These are phyloP conservation scores for Talaromyces sp. DNA, from an alignment of 2,329 filamentous ascomycete species.

Conservation along the genomic window DNA sequence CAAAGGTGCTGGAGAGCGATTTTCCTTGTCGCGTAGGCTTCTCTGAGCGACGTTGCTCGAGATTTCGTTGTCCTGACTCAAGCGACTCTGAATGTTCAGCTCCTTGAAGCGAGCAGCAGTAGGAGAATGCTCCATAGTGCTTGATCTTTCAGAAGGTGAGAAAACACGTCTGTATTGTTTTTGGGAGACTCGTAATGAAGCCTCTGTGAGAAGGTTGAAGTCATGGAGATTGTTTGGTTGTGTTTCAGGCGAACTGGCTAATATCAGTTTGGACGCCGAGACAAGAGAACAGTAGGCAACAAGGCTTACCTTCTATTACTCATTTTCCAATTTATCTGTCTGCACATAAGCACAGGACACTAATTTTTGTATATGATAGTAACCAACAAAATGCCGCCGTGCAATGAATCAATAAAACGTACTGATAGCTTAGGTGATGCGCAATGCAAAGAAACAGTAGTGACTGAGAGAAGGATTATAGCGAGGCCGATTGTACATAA, in stretches of 20 bases:
- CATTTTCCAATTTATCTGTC: background rate
- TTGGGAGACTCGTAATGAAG: background rate
- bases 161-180: background rate
- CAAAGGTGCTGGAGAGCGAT: background rate
- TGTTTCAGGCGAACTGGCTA: background rate
- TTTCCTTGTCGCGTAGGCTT: constrained; percentile 1
- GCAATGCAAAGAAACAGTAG: constrained; percentile 2
- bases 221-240: background rate
- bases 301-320: background rate
- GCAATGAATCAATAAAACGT: background rate
- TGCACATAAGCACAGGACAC: background rate
- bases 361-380: background rate
- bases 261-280: background rate
- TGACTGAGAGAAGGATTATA: background rate
- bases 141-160: background rate
- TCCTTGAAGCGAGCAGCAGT: constrained; percentile 3
- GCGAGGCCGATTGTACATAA: constrained; percentile 3
- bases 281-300: background rate
- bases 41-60: constrained; percentile 11
- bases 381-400: background rate
- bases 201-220: background rate
- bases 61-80: constrained; percentile 5
- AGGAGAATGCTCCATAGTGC: background rate
- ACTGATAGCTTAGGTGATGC: constrained; percentile 1
- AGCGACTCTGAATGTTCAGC: background rate